phyloP scores from a whole-genome alignment of 2,329 filamentous ascomycete species.

The Karstenula rhodostoma region DNA sequence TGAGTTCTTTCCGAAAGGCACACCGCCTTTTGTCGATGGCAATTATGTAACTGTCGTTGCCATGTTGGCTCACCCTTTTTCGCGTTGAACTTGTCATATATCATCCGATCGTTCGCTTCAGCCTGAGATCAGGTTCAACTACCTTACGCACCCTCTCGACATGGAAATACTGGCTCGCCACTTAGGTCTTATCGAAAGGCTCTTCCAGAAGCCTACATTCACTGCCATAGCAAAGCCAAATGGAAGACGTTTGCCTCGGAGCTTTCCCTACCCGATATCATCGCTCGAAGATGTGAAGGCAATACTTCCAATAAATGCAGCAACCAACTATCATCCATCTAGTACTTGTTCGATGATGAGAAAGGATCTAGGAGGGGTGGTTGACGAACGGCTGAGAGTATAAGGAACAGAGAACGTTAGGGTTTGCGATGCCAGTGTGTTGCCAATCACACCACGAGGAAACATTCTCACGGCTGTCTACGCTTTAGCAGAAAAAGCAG shows the following conservation, averaged over 20 bases:
- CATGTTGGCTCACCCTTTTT: conserved; percentile 48
- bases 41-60: conserved; percentile 27
- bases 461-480: conserved; percentile 37
- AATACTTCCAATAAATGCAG: conserved; percentile 21
- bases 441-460: conserved; percentile 30
- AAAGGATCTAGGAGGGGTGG: conserved; percentile 39
- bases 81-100: conserved; percentile 53
- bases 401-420: conserved; percentile 40
- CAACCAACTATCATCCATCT: conserved; percentile 37
- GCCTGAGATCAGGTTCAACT: conserved; percentile 52
- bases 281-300: conserved; percentile 27
- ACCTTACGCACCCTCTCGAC: conserved; percentile 56
- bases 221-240: conserved; percentile 19
- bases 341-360: conserved; percentile 47
- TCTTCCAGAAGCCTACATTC: conserved; percentile 24
- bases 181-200: conserved; percentile 44
- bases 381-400: conserved; percentile 37
- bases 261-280: conserved; percentile 20
- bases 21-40: conserved; percentile 22
- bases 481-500: conserved; percentile 36
- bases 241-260: conserved; percentile 24
- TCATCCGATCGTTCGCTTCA: conserved; percentile 38
- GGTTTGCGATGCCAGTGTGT: conserved; percentile 39
- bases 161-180: conserved; percentile 51
- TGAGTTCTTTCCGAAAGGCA: conserved; percentile 18